These are phyloP conservation scores for Sphagnum tenellum DNA, from an alignment of 225 moss, liverwort and hornwort genomes.

Conservation along the genomic window DNA sequence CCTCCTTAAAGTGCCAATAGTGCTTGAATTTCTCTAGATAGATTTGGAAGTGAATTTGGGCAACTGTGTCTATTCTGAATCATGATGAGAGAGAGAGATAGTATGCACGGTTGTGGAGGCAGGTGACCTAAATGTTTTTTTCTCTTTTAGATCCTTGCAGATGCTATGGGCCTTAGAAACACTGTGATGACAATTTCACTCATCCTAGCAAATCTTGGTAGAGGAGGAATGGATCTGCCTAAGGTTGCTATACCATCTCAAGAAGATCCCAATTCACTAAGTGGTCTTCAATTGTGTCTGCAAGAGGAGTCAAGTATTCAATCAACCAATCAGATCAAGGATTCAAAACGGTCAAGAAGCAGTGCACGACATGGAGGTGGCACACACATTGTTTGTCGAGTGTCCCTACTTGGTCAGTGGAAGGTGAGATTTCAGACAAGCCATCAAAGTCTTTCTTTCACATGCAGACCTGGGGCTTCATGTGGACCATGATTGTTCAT, in stretches of 20 bases:
- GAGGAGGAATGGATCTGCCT: conserved; percentile 41
- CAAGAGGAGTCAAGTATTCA: conserved; percentile 10
- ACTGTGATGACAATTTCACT: conserved; percentile 84
- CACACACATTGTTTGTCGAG: conserved; percentile 83
- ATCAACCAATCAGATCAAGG: conserved; percentile 11
- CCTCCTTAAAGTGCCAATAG: no score
- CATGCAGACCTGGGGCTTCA: no score
- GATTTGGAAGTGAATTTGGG: no score
- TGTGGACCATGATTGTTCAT: no score
- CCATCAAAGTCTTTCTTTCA: no score
- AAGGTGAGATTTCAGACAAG: conserved; percentile 35
- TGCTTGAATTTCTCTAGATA: no score
- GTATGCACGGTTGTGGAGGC: no score
- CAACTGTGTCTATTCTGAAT: no score
- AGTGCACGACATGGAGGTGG: conserved; percentile 62
- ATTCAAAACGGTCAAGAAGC: conserved; percentile 23
- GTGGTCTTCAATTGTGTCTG: not conserved
- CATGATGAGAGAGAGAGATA: no score
- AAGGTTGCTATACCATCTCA: conserved; percentile 5
- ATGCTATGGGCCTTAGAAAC: conserved; percentile 95
- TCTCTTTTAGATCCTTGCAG: conserved; percentile 65
- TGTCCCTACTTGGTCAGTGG: conserved; percentile 92
- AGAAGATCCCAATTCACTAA: conserved; percentile 5
- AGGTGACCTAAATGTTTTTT: no score
- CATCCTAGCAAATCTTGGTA: conserved; percentile 56